A percentile compares a stretch with the other conserved stretches of the same genome.
Evolutionary conservation across 805 yeast genomes (phyloP).

Genomic region (Cyberlindnera euphorbiiphila): DNA sequence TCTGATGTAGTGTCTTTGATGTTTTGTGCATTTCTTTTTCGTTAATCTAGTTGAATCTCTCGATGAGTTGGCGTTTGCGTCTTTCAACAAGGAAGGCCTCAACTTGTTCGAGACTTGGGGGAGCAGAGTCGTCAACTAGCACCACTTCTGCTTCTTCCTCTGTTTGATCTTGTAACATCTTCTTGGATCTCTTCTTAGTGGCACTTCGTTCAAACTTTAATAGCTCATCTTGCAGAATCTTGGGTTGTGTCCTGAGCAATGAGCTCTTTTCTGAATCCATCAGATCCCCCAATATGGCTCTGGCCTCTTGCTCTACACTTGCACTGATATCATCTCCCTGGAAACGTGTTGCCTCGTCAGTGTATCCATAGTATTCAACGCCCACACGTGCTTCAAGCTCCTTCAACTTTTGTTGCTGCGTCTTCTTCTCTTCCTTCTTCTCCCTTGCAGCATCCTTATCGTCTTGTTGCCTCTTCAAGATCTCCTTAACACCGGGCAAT

Average conservation of each 20-base stretch:
- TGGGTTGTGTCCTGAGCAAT: slow-evolving; percentile 1
- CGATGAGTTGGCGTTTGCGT: slow-evolving; percentile 16
- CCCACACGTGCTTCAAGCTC: slow-evolving; percentile 29
- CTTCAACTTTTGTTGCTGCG: slow-evolving; percentile 23
- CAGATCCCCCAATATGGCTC: slow-evolving; percentile 4
- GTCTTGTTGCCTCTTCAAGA: slow-evolving; percentile 35
- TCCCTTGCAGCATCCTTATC: slow-evolving; percentile 21
- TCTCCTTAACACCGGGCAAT: slow-evolving; percentile 62
- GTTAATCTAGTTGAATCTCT: slow-evolving; percentile 10
- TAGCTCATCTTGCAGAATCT: slow-evolving; percentile 21
- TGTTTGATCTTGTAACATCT: slow-evolving; percentile 3
- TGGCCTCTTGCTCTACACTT: neutral
- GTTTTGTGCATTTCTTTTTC: too few species aligned
- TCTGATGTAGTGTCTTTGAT: neutral
- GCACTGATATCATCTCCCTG: neutral
- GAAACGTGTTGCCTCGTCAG: slow-evolving; percentile 22
- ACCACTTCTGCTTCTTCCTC: neutral
- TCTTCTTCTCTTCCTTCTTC: slow-evolving; percentile 16
- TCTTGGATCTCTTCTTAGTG: slow-evolving; percentile 22
- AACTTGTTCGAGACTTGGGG: slow-evolving; percentile 11
- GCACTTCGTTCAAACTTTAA: slow-evolving; percentile 30
- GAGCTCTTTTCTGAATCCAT: neutral
- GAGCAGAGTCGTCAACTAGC: slow-evolving; percentile 6
- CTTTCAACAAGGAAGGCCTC: slow-evolving; percentile 19
- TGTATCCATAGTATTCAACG: slow-evolving; percentile 41